Evolutionary conservation across 768 basidiomycete species (phyloP).

Genomic region (Cyathus striatus): DNA sequence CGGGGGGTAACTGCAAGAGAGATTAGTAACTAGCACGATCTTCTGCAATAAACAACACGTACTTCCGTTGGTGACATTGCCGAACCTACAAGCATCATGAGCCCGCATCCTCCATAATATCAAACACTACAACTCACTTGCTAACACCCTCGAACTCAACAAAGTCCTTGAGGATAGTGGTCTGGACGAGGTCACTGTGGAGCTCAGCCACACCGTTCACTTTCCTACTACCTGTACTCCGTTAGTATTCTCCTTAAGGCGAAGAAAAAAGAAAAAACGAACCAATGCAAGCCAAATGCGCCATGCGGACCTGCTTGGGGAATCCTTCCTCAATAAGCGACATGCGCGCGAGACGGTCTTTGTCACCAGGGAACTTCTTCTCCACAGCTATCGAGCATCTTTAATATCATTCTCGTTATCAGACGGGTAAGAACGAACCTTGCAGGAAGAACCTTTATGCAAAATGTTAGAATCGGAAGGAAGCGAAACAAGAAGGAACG

Average conservation of each 20-base stretch:
- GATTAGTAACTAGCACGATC: neutral
- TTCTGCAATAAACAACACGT: slow-evolving; percentile 21
- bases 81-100: slow-evolving; percentile 44
- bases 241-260: slow-evolving; percentile 2
- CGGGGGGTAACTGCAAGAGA: slow-evolving; percentile 73
- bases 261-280: slow-evolving; percentile 10
- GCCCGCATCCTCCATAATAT: neutral
- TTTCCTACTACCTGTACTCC: slow-evolving; percentile 57
- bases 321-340: slow-evolving; percentile 89
- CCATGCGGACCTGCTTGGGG: slow-evolving; percentile 88
- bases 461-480: too few species aligned
- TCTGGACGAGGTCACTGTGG: slow-evolving; percentile 84
- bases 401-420: neutral
- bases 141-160: slow-evolving; percentile 87
- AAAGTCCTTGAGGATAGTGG: slow-evolving; percentile 85
- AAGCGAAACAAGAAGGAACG: slow-evolving; percentile 19
- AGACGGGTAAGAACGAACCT: slow-evolving; percentile 31
- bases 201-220: slow-evolving; percentile 97
- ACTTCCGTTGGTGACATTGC: slow-evolving; percentile 93
- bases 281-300: slow-evolving; percentile 85
- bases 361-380: slow-evolving; percentile 84
- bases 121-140: slow-evolving; percentile 45
- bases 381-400: slow-evolving; percentile 58
- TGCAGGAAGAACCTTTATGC: slow-evolving; percentile 70
- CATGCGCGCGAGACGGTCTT: slow-evolving; percentile 78